Percentiles rank a stretch among this genome's conserved stretches.
Conservation (phyloP, 345 rosid species). For the Syzygium oleosum region DNA sequence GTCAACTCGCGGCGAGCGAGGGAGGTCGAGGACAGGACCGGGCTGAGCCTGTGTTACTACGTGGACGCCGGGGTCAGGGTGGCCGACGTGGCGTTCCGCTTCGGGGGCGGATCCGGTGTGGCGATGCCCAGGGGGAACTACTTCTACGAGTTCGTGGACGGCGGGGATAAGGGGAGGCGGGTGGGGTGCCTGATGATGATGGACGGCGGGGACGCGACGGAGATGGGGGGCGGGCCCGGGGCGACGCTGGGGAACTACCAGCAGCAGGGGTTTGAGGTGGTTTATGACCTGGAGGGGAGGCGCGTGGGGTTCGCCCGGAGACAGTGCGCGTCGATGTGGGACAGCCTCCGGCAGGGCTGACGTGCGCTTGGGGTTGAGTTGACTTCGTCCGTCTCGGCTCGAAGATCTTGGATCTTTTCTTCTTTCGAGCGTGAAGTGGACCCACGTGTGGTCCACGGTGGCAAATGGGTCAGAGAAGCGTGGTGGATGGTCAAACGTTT, state of each 20-base stretch:
- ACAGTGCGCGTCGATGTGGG: slow-evolving; percentile 84
- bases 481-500: background rate
- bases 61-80: slow-evolving; percentile 26
- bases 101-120: slow-evolving; percentile 62
- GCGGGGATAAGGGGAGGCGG: slow-evolving; percentile 33
- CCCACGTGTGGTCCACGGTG: background rate
- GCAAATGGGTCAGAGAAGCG: background rate
- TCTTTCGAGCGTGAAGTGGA: background rate
- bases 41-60: slow-evolving; percentile 78
- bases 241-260: slow-evolving; percentile 84
- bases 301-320: slow-evolving; percentile 84
- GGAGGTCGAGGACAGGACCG: slow-evolving; percentile 21
- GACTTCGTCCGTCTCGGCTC: background rate
- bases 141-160: slow-evolving; percentile 75
- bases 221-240: slow-evolving; percentile 70
- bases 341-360: slow-evolving; percentile 36
- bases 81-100: slow-evolving; percentile 50
- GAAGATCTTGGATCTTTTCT: background rate
- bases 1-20: slow-evolving; percentile 33
- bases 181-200: slow-evolving; percentile 89
- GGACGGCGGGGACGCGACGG: slow-evolving; percentile 92
- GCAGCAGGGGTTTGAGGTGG: slow-evolving; percentile 96
- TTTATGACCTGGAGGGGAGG: slow-evolving; percentile 67
- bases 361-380: background rate
- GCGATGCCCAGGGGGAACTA: slow-evolving; percentile 72